Conservation (phyloP, 2,329 filamentous ascomycete species). For the Chrysoporthe deuterocubensis region DNA sequence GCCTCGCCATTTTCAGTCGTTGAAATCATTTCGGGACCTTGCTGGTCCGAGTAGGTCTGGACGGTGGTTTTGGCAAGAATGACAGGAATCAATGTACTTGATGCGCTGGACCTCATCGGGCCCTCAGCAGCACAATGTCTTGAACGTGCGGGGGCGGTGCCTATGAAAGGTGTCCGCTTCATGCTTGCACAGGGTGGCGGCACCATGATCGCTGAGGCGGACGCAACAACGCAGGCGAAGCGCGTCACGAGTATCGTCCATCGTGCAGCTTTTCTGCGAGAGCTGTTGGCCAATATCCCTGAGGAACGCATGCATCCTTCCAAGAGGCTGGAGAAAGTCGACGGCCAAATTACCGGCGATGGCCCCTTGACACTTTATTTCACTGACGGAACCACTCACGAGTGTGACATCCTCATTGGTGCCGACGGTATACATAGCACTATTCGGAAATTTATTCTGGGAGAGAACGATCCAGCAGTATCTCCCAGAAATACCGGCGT, state of each 20-base stretch:
- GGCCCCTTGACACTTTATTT: slow-evolving; percentile 29
- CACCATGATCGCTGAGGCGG: neutral
- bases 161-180: slow-evolving; percentile 6
- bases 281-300: slow-evolving; percentile 30
- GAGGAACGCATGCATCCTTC: slow-evolving; percentile 32
- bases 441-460: slow-evolving; percentile 41
- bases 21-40: too few relatives aligned
- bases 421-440: slow-evolving; percentile 45
- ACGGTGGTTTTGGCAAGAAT: too few relatives aligned
- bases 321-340: slow-evolving; percentile 30
- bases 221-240: slow-evolving; percentile 5
- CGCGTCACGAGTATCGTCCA: slow-evolving; percentile 31
- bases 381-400: slow-evolving; percentile 31
- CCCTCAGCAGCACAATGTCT: slow-evolving; percentile 26
- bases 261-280: slow-evolving; percentile 29
- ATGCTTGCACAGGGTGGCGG: slow-evolving; percentile 6
- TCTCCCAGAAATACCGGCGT: slow-evolving; percentile 30
- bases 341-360: slow-evolving; percentile 12
- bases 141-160: slow-evolving; percentile 5
- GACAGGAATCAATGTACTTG: neutral
- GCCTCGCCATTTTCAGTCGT: too few relatives aligned
- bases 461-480: slow-evolving; percentile 33
- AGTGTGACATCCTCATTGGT: slow-evolving; percentile 43
- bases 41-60: too few relatives aligned
- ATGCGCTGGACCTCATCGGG: slow-evolving; percentile 9